phyloP scores from a whole-genome alignment of 2,329 filamentous ascomycete genomes.

The Epichloe sibirici region DNA sequence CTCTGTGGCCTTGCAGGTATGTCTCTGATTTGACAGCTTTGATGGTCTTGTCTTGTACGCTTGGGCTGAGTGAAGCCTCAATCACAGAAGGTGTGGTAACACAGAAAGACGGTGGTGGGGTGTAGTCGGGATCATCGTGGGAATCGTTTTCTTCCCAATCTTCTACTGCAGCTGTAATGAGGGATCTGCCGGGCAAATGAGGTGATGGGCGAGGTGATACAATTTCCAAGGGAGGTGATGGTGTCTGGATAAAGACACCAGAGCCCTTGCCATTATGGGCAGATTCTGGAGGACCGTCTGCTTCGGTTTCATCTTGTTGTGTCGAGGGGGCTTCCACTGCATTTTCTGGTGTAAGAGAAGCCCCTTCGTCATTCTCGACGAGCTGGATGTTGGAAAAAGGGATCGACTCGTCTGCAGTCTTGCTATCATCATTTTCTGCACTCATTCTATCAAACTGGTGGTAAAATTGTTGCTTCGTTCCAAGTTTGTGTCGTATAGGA shows the following conservation, averaged over 20 bases:
- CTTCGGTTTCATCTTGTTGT: neutral
- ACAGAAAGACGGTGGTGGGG: slow-evolving; percentile 4
- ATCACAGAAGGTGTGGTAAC: neutral
- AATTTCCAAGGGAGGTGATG: neutral
- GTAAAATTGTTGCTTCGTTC: neutral
- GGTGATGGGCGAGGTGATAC: slow-evolving; percentile 3
- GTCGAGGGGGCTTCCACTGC: neutral
- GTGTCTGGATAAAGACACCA: neutral
- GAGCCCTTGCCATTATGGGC: neutral
- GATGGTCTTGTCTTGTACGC: neutral
- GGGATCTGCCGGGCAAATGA: neutral
- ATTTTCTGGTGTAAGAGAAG: slow-evolving; percentile 1
- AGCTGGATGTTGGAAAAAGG: neutral
- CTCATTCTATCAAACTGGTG: neutral
- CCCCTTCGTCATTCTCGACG: neutral
- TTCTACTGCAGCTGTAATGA: slow-evolving; percentile 6
- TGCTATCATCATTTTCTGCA: neutral
- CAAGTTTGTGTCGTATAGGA: neutral
- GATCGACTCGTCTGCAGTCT: neutral
- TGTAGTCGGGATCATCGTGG: neutral
- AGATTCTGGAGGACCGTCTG: neutral
- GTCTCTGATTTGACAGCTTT: neutral
- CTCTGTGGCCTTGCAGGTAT: neutral
- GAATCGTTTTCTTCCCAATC: slow-evolving; percentile 6
- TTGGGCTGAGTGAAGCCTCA: neutral